These are phyloP conservation scores for Nymphaea colorata DNA, from an alignment of 164 flowering plant genomes.

Conservation along the genomic window DNA sequence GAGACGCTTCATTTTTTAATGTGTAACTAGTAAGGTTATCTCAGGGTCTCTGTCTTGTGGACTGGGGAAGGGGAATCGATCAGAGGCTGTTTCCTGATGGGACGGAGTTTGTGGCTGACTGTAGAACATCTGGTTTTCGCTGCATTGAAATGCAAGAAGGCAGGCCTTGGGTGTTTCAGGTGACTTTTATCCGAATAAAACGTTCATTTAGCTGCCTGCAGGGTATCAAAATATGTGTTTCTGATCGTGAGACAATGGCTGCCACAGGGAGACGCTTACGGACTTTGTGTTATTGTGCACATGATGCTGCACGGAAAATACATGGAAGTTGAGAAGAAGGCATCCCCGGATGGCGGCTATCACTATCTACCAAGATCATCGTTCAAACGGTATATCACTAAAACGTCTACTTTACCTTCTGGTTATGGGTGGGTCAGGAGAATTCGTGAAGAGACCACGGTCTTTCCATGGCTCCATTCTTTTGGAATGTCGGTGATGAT, in stretches of 20 bases:
- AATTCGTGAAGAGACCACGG: too few relatives aligned
- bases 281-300: conserved; percentile 78
- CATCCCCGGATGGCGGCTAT: conserved; percentile 47
- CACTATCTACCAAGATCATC: conserved; percentile 47
- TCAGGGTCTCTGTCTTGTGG: conserved; percentile 98
- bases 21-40: conserved; percentile 1
- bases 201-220: not conserved
- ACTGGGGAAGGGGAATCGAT: conserved; percentile 97
- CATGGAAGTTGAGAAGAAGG: conserved; percentile 62
- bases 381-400: conserved; percentile 42
- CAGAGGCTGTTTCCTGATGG: conserved; percentile 54
- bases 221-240: not conserved
- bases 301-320: conserved; percentile 75
- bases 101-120: conserved; percentile 56
- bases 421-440: not conserved
- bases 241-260: not conserved
- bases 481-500: too few relatives aligned
- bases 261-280: conserved; percentile 75
- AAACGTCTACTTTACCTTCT: not conserved
- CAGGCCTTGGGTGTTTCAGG: conserved; percentile 88
- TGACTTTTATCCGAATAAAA: conserved; percentile 7
- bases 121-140: conserved; percentile 86
- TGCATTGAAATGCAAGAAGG: conserved; percentile 84
- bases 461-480: too few relatives aligned
- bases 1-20: not conserved